Percentiles rank a stretch among this genome's conserved stretches.
Conservation (phyloP, 352 stramenopile species). For the Pythium folliculosum region DNA sequence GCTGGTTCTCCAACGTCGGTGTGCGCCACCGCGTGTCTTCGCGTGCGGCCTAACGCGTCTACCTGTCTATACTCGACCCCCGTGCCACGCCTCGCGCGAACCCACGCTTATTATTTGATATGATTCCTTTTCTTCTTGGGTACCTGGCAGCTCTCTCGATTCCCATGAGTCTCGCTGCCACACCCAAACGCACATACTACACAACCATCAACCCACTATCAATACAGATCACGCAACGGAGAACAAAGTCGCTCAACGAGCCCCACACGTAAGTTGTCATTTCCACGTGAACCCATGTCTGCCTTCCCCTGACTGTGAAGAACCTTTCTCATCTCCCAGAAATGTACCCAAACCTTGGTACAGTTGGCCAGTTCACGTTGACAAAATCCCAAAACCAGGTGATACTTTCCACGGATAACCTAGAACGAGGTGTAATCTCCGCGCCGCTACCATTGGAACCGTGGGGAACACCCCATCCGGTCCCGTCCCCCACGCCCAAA, state of each 20-base stretch:
- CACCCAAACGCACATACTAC: too few species aligned
- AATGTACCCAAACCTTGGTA: conserved; percentile 19
- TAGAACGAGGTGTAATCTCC: conserved; percentile 27
- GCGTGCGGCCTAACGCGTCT: conserved; percentile 22
- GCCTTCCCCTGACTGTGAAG: conserved; percentile 8
- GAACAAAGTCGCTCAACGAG: background rate
- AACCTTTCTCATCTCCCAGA: background rate
- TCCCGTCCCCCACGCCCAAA: background rate
- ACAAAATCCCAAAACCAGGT: conserved; percentile 12
- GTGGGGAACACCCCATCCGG: conserved; percentile 11
- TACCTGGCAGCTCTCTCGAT: too few species aligned
- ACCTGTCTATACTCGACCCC: background rate
- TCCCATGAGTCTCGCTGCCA: too few species aligned
- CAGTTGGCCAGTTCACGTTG: conserved; percentile 2
- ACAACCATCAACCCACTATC: background rate
- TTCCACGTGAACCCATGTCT: conserved; percentile 7
- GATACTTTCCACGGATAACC: background rate
- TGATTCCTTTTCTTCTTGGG: too few species aligned
- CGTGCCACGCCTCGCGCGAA: background rate
- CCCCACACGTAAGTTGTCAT: background rate
- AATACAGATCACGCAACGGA: background rate
- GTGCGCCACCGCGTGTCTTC: conserved; percentile 46
- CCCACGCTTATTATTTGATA: background rate
- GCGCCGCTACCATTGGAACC: conserved; percentile 19
- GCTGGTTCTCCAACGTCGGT: conserved; percentile 68